Percentiles rank a stretch among this genome's conserved stretches.
These are phyloP conservation scores for Abrus precatorius DNA, from an alignment of 306 rosid species.

Conservation along the genomic window DNA sequence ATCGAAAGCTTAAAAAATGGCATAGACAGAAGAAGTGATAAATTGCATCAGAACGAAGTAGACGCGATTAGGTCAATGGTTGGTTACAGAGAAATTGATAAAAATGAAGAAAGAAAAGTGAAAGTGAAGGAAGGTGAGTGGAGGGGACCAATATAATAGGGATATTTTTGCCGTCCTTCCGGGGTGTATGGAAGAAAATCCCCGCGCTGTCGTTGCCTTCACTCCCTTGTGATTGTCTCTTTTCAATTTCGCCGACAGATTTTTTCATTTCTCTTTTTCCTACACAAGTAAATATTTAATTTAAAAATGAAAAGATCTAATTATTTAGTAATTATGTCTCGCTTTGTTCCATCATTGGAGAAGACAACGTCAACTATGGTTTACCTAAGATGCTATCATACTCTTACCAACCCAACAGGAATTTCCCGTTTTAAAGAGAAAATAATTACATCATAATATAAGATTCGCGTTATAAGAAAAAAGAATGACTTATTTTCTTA, in stretches of 20 bases:
- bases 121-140: background rate
- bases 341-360: background rate
- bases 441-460: background rate
- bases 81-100: background rate
- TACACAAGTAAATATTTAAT: background rate
- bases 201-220: conserved; percentile 22
- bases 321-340: too few relatives aligned
- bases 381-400: conserved; percentile 1
- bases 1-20: background rate
- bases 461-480: background rate
- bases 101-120: conserved; percentile 12
- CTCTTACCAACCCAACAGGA: background rate
- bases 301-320: too few relatives aligned
- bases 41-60: conserved; percentile 19
- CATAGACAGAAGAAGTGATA: background rate
- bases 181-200: conserved; percentile 46
- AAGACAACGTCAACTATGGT: conserved; percentile 24
- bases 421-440: background rate
- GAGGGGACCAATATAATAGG: conserved; percentile 11
- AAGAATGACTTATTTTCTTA: background rate
- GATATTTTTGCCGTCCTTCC: conserved; percentile 46
- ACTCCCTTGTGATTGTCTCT: conserved; percentile 2
- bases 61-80: background rate
- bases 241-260: conserved; percentile 1
- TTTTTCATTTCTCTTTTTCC: background rate